Evolutionary conservation across 2,329 filamentous ascomycete genomes (phyloP).

Genomic region (Sordariomycetes sp.): DNA sequence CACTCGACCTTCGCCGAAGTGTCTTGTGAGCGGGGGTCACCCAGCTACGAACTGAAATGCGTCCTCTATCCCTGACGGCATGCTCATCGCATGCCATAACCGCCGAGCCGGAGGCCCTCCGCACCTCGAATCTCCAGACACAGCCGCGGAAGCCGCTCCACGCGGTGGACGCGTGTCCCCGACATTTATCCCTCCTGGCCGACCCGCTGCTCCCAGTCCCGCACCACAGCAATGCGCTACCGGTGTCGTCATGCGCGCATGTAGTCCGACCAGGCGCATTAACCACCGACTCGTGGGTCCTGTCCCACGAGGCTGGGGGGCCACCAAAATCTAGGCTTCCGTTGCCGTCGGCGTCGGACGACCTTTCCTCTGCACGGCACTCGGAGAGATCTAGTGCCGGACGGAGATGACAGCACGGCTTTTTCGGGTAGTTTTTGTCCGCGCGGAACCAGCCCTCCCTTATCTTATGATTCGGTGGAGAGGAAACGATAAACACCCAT

Average conservation of each 20-base stretch:
- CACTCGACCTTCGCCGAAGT: neutral
- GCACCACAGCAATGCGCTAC: conserved; percentile 23
- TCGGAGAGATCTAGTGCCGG: conserved; percentile 20
- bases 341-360: neutral
- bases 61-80: conserved; percentile 1
- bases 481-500: conserved; percentile 91
- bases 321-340: conserved; percentile 27
- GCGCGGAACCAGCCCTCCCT: conserved; percentile 54
- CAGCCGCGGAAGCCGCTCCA: conserved; percentile 9
- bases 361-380: conserved; percentile 28
- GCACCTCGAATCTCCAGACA: conserved; percentile 21
- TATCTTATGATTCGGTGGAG: conserved; percentile 32
- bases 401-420: conserved; percentile 57
- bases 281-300: conserved; percentile 28
- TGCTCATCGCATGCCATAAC: conserved; percentile 8
- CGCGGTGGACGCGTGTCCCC: conserved; percentile 8
- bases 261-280: conserved; percentile 45
- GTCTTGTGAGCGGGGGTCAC: conserved; percentile 20
- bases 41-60: conserved; percentile 32
- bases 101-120: conserved; percentile 27
- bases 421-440: conserved; percentile 92
- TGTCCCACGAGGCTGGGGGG: conserved; percentile 26
- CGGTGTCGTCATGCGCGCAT: conserved; percentile 29
- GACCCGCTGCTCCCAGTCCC: conserved; percentile 21
- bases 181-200: neutral